phyloP scores from a whole-genome alignment of 805 yeast species.

The Ogataea trehalophila region DNA sequence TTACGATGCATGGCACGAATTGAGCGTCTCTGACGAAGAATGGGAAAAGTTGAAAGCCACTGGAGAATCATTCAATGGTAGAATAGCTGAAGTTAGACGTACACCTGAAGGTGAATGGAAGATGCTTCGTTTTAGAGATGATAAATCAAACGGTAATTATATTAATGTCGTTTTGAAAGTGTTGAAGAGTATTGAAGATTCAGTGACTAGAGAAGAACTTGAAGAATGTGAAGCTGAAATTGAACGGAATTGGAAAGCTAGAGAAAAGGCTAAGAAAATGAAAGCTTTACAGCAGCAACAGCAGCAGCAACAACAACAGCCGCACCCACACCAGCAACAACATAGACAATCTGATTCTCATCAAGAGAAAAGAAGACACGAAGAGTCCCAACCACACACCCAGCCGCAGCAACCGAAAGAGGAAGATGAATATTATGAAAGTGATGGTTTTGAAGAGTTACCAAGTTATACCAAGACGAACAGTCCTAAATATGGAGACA shows the following conservation, averaged over 20 bases:
- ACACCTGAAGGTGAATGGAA: constrained; percentile 72
- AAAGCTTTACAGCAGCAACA: constrained; percentile 17
- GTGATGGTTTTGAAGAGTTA: constrained; percentile 34
- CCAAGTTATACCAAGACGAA: constrained; percentile 25
- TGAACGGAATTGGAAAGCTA: constrained; percentile 54
- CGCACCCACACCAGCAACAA: constrained; percentile 9
- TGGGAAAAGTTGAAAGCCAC: constrained; percentile 72
- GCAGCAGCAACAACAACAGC: constrained; percentile 15
- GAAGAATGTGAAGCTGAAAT: constrained; percentile 53
- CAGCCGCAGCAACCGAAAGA: constrained; percentile 8
- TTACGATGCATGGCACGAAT: constrained; percentile 63
- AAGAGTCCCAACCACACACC: background rate
- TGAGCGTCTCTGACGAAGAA: constrained; percentile 61
- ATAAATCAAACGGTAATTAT: constrained; percentile 85
- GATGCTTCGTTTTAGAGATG: constrained; percentile 86
- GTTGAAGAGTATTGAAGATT: constrained; percentile 77
- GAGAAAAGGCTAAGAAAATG: constrained; percentile 37
- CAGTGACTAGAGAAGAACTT: constrained; percentile 77
- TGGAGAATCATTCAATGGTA: constrained; percentile 79
- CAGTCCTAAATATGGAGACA: constrained; percentile 28
- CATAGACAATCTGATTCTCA: background rate
- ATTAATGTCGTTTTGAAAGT: constrained; percentile 76
- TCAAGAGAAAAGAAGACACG: background rate
- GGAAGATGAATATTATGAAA: constrained; percentile 27
- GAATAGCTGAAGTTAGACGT: constrained; percentile 81